Conservation (phyloP, 202 grass and related monocot genomes). For the Brachypodium distachyon region DNA sequence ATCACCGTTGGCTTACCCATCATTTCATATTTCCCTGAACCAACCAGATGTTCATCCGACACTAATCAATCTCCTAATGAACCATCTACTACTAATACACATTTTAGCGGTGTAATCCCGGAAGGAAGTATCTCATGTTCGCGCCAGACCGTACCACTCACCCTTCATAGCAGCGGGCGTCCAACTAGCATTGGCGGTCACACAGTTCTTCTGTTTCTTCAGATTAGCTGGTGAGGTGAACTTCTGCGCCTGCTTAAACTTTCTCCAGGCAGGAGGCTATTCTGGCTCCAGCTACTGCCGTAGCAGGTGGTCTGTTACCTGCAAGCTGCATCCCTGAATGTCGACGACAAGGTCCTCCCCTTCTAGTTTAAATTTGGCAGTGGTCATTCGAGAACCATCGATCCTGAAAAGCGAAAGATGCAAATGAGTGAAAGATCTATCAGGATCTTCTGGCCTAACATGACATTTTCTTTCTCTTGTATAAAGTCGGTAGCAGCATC, state of each 20-base stretch:
- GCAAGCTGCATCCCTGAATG: neutral
- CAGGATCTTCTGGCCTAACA: neutral
- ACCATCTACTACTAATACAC: no score
- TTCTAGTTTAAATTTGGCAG: neutral
- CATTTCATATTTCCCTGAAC: no score
- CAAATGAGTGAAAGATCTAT: neutral
- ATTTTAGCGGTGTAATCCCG: no score
- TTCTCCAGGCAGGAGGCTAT: neutral
- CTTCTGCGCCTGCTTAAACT: neutral
- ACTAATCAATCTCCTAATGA: no score
- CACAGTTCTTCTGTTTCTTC: neutral
- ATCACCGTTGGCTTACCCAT: no score
- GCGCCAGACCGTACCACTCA: no score
- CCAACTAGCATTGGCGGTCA: neutral
- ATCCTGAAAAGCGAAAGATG: neutral
- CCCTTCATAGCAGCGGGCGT: no score
- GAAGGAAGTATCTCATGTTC: no score
- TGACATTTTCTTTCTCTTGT: neutral
- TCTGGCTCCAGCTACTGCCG: neutral
- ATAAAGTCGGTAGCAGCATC: neutral
- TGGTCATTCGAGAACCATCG: neutral
- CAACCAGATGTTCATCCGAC: no score
- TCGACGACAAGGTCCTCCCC: neutral
- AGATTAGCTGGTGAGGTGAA: neutral
- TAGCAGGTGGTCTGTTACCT: neutral